phyloP scores from a whole-genome alignment of 2,329 filamentous ascomycete species.

The Cryphonectria radicalis region DNA sequence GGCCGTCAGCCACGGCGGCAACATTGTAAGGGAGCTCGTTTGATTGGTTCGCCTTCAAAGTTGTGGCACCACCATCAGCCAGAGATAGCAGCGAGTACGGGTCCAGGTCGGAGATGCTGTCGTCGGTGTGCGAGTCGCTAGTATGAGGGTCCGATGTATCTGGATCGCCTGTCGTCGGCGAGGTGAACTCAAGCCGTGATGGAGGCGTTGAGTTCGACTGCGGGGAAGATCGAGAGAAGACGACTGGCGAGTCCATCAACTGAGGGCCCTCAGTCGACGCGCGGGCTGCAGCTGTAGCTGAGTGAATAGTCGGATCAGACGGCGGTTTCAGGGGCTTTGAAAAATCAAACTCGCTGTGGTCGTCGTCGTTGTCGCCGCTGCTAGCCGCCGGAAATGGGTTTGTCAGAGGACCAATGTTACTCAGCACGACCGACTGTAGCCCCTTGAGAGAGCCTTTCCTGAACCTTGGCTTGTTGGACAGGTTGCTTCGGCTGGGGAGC shows the following conservation, averaged over 20 bases:
- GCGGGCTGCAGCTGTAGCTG: background rate
- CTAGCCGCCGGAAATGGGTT: slow-evolving; percentile 21
- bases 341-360: slow-evolving; percentile 31
- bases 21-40: slow-evolving; percentile 1
- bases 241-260: slow-evolving; percentile 13
- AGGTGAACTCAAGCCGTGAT: slow-evolving; percentile 22
- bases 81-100: slow-evolving; percentile 22
- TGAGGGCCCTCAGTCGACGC: background rate
- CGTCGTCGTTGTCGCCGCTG: slow-evolving; percentile 11
- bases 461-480: slow-evolving; percentile 32
- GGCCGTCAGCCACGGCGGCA: background rate
- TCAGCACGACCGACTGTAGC: slow-evolving; percentile 31
- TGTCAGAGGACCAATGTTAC: slow-evolving; percentile 24
- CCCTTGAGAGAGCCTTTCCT: slow-evolving; percentile 33
- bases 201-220: slow-evolving; percentile 17
- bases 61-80: slow-evolving; percentile 2
- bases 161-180: slow-evolving; percentile 28
- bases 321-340: slow-evolving; percentile 29
- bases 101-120: slow-evolving; percentile 27
- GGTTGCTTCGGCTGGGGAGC: slow-evolving; percentile 4
- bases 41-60: slow-evolving; percentile 4
- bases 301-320: background rate
- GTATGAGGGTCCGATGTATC: slow-evolving; percentile 25
- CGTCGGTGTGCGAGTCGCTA: slow-evolving; percentile 28
- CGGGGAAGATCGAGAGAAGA: slow-evolving; percentile 20